Base-by-base conservation (phyloP, 768 basidiomycete genomes). In the Agrocybe praecox region DNA sequence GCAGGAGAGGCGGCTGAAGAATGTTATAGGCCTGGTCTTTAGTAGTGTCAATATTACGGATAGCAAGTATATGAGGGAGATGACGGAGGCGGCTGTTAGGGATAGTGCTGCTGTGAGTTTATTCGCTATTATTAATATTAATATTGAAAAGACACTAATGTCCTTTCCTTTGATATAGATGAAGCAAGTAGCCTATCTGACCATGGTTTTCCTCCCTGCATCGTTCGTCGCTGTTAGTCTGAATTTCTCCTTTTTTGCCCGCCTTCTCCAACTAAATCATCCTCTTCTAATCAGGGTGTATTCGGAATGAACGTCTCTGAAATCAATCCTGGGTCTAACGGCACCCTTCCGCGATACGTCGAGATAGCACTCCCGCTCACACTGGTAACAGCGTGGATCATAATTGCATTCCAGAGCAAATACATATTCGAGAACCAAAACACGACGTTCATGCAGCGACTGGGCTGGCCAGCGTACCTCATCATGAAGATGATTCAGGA, bases 181-280 rank as follows among this genome's bases (percentile, higher is more conserved):
- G 80, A 81, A 79, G 53, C 80, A 86, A 67, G 80, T 87, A 45
- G 80, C 84, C 0, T 87, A 86, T 61, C 71, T 87, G 10, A 81
- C 82, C 1, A 86, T 87, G 83, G 61, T 83, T 18, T 87, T 86
- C 67, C 70, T 87, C 4, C 86, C 86, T 2, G 81, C 83, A 0
- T 80, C 80, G 11, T 82, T 86, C 52, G 69, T 73, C 21, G 76
- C 82, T 54, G 80, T 81, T 64, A 46, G 77, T 19, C 15, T 29
- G 26, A 43, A 36, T n/a, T 33, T 33, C n/a, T n/a, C 2, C 15
- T 4, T 56, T 23, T 15, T n/a, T 32, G 19, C 21, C 23, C n/a
- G n/a, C n/a, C n/a, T 23, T 23, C 19, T 23, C 12, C 23, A 22
- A 29, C 42, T 26, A 43, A 19, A 32, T 42, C 46, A 24, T 51